phyloP scores from a whole-genome alignment of 2,329 filamentous ascomycete genomes.

The Hortaea werneckii region DNA sequence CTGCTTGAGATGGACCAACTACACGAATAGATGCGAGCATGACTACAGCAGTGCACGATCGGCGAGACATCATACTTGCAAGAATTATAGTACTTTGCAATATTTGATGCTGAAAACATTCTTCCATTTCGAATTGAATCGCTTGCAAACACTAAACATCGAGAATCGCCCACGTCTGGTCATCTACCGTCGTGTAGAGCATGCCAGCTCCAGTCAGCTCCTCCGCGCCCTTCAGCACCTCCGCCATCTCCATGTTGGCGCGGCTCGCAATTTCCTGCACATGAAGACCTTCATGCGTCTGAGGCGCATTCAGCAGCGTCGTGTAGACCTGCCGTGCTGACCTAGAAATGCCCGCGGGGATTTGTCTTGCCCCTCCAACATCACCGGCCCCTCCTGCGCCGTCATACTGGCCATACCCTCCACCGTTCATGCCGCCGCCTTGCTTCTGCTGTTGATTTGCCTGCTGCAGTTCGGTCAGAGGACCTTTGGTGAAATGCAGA shows the following conservation, averaged over 20 bases:
- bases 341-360: conserved; percentile 32
- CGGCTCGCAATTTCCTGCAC: conserved; percentile 63
- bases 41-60: no score
- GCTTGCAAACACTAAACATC: conserved; percentile 42
- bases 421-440: conserved; percentile 14
- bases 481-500: conserved; percentile 67
- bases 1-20: no score
- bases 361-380: conserved; percentile 16
- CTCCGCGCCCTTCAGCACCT: conserved; percentile 68
- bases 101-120: no score
- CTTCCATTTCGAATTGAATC: no score
- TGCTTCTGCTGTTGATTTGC: conserved; percentile 27
- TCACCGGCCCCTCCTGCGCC: conserved; percentile 10
- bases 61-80: no score
- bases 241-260: conserved; percentile 54
- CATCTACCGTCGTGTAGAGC: conserved; percentile 87
- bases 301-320: conserved; percentile 54
- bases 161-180: conserved; percentile 81
- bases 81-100: no score
- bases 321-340: conserved; percentile 60
- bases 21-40: no score
- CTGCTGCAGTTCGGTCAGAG: conserved; percentile 37
- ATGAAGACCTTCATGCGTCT: conserved; percentile 75
- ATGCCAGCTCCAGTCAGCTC: conserved; percentile 64
- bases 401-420: conserved; percentile 15